Percentiles rank a stretch among this genome's conserved stretches.
These are phyloP conservation scores for Lasiosphaeriaceae sp. DNA, from an alignment of 495 filamentous ascomycete species.

Conservation along the genomic window DNA sequence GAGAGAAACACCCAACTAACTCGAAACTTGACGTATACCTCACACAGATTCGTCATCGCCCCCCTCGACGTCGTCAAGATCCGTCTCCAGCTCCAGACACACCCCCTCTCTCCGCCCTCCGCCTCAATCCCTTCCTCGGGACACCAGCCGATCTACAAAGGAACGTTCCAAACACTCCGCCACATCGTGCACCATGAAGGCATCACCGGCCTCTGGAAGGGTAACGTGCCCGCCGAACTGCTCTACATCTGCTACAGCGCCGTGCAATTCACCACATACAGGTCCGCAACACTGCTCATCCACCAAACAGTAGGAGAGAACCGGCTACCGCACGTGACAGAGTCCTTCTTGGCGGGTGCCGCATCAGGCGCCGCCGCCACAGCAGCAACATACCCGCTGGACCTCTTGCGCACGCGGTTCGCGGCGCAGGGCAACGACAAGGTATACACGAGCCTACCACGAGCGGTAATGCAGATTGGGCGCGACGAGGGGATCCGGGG, in stretches of 20 bases:
- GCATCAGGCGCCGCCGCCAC: slow-evolving; percentile 77
- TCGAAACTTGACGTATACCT: background rate
- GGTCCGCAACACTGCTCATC: slow-evolving; percentile 60
- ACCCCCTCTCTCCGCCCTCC: slow-evolving; percentile 72
- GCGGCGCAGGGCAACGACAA: slow-evolving; percentile 86
- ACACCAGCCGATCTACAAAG: slow-evolving; percentile 65
- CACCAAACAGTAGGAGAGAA: slow-evolving; percentile 33
- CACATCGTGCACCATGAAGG: slow-evolving; percentile 76
- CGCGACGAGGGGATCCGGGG: slow-evolving; percentile 68
- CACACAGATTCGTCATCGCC: slow-evolving; percentile 74
- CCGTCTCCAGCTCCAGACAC: slow-evolving; percentile 84
- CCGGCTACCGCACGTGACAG: slow-evolving; percentile 50
- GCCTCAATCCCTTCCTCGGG: slow-evolving; percentile 55
- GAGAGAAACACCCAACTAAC: too few relatives aligned
- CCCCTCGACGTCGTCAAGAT: slow-evolving; percentile 96
- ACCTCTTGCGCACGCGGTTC: slow-evolving; percentile 90
- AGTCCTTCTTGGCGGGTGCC: slow-evolving; percentile 76
- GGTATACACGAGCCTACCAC: slow-evolving; percentile 66
- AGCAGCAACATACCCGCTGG: slow-evolving; percentile 82
- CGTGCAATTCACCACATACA: slow-evolving; percentile 89
- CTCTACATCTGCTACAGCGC: slow-evolving; percentile 88
- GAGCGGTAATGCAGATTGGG: slow-evolving; percentile 68
- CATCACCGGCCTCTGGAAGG: slow-evolving; percentile 89
- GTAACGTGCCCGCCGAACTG: slow-evolving; percentile 90
- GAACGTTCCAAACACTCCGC: slow-evolving; percentile 71